phyloP scores from a whole-genome alignment of 78 protist species.

The Dictyostelium capitatum region DNA sequence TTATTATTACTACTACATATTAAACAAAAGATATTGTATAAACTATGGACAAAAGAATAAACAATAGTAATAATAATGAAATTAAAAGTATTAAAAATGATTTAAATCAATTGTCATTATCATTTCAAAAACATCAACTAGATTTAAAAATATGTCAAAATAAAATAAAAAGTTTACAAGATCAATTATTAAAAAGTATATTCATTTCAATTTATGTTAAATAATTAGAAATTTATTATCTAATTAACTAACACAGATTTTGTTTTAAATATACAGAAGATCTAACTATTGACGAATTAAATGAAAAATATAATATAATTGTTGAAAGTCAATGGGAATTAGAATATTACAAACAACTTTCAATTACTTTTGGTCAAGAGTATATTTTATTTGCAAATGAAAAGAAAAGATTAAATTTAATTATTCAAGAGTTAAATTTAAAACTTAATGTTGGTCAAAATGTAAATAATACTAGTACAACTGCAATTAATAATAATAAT shows the following conservation, averaged over 20 bases:
- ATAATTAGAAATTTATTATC: too few species aligned
- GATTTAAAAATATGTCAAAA: background rate
- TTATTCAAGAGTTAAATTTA: background rate
- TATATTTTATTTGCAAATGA: background rate
- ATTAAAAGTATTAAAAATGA: background rate
- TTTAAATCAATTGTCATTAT: too few species aligned
- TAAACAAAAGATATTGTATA: too few species aligned
- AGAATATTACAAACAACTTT: background rate
- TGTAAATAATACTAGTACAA: too few species aligned
- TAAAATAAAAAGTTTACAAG: conserved; percentile 6
- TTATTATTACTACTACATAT: too few species aligned
- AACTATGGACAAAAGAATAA: background rate
- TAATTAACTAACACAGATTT: too few species aligned
- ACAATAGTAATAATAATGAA: background rate
- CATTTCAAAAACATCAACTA: background rate
- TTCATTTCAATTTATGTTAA: too few species aligned
- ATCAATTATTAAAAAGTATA: conserved; percentile 6
- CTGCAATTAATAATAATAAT: too few species aligned
- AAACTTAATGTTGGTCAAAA: background rate
- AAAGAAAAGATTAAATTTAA: background rate
- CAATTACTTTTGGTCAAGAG: background rate
- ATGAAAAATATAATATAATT: background rate
- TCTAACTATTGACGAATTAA: background rate
- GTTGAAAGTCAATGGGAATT: background rate
- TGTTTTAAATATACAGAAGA: background rate